phyloP scores from a whole-genome alignment of 2,329 filamentous ascomycete genomes.

The Chaetomium sp. region DNA sequence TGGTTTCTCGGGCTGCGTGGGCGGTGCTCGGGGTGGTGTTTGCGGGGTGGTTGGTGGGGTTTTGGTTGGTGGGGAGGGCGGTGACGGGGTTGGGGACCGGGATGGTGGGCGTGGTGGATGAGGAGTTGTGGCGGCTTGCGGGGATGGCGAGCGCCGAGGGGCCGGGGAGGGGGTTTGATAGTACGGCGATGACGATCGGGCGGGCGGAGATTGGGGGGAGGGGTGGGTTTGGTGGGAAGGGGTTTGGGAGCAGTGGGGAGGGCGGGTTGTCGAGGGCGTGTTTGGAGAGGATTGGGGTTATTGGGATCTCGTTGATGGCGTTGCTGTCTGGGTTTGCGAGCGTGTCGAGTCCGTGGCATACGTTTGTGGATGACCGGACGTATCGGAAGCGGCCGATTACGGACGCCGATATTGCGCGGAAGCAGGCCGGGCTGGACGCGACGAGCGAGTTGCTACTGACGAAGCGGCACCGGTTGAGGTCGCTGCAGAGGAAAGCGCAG shows the following conservation, averaged over 20 bases:
- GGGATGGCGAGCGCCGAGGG: constrained; percentile 17
- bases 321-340: constrained; percentile 86
- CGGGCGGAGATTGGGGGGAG: constrained; percentile 28
- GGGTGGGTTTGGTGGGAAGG: constrained; percentile 19
- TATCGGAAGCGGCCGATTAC: constrained; percentile 60
- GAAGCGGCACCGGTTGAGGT: constrained; percentile 72
- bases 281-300: constrained; percentile 74
- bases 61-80: constrained; percentile 43
- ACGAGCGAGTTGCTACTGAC: constrained; percentile 76
- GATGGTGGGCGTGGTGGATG: constrained; percentile 9
- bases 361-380: constrained; percentile 64
- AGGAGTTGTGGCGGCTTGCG: constrained; percentile 14
- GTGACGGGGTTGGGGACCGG: constrained; percentile 6
- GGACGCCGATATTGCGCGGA: constrained; percentile 73
- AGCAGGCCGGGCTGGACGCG: constrained; percentile 76
- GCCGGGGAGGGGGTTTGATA: constrained; percentile 36
- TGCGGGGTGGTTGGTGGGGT: constrained; percentile 67
- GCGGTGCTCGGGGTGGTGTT: constrained; percentile 64
- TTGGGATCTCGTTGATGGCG: constrained; percentile 85
- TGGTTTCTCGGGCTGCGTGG: constrained; percentile 63
- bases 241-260: constrained; percentile 31
- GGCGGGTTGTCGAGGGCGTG: constrained; percentile 54
- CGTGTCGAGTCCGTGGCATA: constrained; percentile 86
- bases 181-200: constrained; percentile 38
- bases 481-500: constrained; percentile 63